These are phyloP conservation scores for Lecanicillium sp. DNA, from an alignment of 2,329 filamentous ascomycete genomes.

Conservation along the genomic window DNA sequence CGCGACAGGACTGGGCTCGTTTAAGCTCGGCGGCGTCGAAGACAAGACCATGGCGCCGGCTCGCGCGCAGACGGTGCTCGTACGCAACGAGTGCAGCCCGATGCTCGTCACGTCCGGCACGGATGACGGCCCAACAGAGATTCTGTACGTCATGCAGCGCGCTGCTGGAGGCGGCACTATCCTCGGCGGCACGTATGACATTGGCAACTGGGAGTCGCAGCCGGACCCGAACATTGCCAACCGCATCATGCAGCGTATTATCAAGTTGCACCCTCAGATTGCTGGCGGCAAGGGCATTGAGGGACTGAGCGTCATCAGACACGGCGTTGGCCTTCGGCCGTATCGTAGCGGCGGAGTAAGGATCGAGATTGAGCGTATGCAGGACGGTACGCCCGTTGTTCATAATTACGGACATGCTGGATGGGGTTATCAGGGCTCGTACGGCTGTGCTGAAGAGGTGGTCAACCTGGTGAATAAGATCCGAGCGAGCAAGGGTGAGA, in stretches of 20 bases:
- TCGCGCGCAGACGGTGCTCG: slow-evolving; percentile 76
- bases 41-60: slow-evolving; percentile 67
- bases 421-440: slow-evolving; percentile 66
- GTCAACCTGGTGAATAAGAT: slow-evolving; percentile 62
- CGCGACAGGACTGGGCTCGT: slow-evolving; percentile 71
- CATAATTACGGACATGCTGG: slow-evolving; percentile 77
- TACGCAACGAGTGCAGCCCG: slow-evolving; percentile 65
- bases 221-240: slow-evolving; percentile 72
- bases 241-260: slow-evolving; percentile 75
- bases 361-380: slow-evolving; percentile 50
- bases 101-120: slow-evolving; percentile 67
- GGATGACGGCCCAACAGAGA: slow-evolving; percentile 65
- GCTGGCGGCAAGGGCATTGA: slow-evolving; percentile 61
- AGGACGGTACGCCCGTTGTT: slow-evolving; percentile 57
- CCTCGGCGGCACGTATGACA: slow-evolving; percentile 78
- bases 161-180: slow-evolving; percentile 75
- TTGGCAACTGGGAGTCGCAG: slow-evolving; percentile 69
- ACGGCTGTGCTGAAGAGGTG: slow-evolving; percentile 62
- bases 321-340: slow-evolving; percentile 76
- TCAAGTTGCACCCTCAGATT: slow-evolving; percentile 57
- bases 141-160: slow-evolving; percentile 75
- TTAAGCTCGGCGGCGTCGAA: slow-evolving; percentile 71
- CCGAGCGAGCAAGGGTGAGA: slow-evolving; percentile 18
- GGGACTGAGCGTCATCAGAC: slow-evolving; percentile 66
- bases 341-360: slow-evolving; percentile 65